Base-by-base conservation (phyloP, 805 yeast species). In the Wickerhamiella spandovensis region DNA sequence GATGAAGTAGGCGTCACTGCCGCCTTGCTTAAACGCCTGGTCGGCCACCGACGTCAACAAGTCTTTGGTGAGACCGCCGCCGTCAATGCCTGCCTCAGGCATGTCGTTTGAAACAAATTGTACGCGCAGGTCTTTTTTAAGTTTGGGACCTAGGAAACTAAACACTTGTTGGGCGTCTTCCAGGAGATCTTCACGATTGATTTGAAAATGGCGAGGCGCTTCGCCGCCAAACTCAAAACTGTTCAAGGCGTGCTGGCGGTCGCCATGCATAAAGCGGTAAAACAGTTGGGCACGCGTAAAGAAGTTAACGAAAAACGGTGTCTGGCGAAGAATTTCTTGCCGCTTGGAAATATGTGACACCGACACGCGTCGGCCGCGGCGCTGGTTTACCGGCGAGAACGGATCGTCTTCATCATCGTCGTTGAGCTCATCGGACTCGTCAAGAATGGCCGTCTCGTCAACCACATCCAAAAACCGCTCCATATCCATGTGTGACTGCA, bases 51-150 rank as follows among this genome's bases (percentile, higher is more conserved):
- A 71, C 2, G 90, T 87, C 50, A 90, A 67, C 54, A 92, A 79
- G 60, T 90, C 98, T 63, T 90, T 89, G 0, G 97, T 89, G 22
- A 90, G 70, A 1, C 98, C 98, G 12, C 97, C 98, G 7, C 98
- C 98, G 64, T 90, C 98, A 43, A 90, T 82, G 1, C 98, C 98
- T 0, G 81, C 87, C 62, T 90, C 97, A 35, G 70, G 75, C 15
- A 68, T 69, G 1, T 89, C 95, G 66, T 82, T 76, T 58, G 85
- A 84, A 37, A 70, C 69, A 61, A 92, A 88, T 15, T 73, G 73
- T 1, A 92, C 87, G 1, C 75, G 68, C 9, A 89, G 64, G 35
- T 70, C 72, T 8, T 72, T 61, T 58, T 84, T 87, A 62, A 89
- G 75, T 3, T 67, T 67, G 1, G 69, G 59, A 0, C 88, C 86